A percentile compares a stretch with the other conserved stretches of the same genome.
These are phyloP conservation scores for Marasmius fiardii DNA, from an alignment of 1,284 basidiomycete genomes.

Conservation along the genomic window DNA sequence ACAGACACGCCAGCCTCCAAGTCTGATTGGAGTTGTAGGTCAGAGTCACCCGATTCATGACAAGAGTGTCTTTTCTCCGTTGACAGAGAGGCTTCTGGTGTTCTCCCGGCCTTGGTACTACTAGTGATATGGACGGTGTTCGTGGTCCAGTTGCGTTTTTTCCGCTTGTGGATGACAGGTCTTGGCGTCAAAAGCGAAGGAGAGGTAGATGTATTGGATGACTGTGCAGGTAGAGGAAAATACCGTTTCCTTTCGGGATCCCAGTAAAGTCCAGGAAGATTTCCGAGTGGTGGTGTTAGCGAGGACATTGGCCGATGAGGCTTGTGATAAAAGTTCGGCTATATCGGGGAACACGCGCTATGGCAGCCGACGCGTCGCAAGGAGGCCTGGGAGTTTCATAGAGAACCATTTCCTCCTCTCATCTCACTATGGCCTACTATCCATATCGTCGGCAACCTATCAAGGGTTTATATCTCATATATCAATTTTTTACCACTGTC, in stretches of 20 bases:
- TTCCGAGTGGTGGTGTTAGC: not conserved
- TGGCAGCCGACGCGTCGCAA: too few relatives aligned
- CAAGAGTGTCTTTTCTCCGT: not conserved
- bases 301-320: not conserved
- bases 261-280: not conserved
- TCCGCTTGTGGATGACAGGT: not conserved
- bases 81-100: not conserved
- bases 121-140: not conserved
- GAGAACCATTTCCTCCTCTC: not conserved
- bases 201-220: not conserved
- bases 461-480: constrained; percentile 38
- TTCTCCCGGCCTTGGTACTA: not conserved
- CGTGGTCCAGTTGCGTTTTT: not conserved
- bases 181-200: not conserved
- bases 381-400: too few relatives aligned
- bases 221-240: not conserved
- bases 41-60: too few relatives aligned
- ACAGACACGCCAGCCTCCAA: too few relatives aligned
- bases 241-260: not conserved
- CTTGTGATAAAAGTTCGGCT: too few relatives aligned
- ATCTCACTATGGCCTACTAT: constrained; percentile 18
- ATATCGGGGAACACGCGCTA: too few relatives aligned
- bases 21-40: too few relatives aligned
- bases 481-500: constrained; percentile 35
- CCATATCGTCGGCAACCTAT: constrained; percentile 35